Base-by-base conservation (phyloP, 202 grass and related monocot species). In the Thinopyrum obtusiflorum region DNA sequence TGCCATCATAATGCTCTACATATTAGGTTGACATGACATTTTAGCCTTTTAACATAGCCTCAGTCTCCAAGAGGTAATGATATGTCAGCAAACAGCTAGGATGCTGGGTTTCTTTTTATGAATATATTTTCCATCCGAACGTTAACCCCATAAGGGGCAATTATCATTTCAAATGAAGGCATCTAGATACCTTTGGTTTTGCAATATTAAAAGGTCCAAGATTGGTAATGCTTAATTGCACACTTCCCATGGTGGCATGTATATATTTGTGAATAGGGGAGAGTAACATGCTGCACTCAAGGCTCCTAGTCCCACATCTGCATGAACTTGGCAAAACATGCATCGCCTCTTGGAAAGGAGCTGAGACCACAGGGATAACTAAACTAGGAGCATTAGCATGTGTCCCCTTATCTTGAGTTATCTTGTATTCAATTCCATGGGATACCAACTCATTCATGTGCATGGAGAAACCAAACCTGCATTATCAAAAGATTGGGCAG, bases 371-470 rank as follows among this genome's bases (percentile, higher is more conserved):
- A 81, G n/a, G 51, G 84, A 82, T 78, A 92, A 87, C 76, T 87
- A 82, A 68, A 49, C 81, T 76, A 72, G 76, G 61, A 64, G 80
- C 84, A 89, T 82, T 75, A 82, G 29, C 91, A 87, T 87, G 72
- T 89, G 85, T 55, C 73, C 88, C 73, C 85, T 87, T 87, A 82
- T 87, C 87, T 87, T 83, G 60, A 81, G 76, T 82, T 82, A 79
- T 90, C 85, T 23, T 66, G 85, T 92, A 85, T 84, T 87, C 70
- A 85, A 92, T 85, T 85, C 85, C 81, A 21, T 76, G 69, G 81
- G 85, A 85, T 88, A 81, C 81, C 84, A 77, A 53, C 80, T 78
- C 87, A 80, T 85, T 92, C 77, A 90, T 90, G 88, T 92, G 77
- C 82, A 55, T 89, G 84, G 82, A 57, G 84, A 85, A 88, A 78